Percentiles rank a stretch among this genome's conserved stretches.
Conservation (phyloP, 305 asterid genomes). For the Solanum aculeatissimum region DNA sequence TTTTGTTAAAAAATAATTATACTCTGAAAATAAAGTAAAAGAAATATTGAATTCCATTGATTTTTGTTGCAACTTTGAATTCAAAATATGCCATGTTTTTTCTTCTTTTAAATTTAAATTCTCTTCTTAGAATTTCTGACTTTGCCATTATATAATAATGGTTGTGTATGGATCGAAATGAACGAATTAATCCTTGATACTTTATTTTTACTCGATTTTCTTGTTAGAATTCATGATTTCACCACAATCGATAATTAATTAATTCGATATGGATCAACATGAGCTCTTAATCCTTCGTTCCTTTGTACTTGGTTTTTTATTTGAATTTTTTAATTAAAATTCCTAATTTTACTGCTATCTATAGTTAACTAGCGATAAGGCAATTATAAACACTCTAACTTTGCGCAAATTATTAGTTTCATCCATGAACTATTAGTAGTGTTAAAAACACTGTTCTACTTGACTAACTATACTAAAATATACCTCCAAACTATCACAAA, state of each 20-base stretch:
- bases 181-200: neutral
- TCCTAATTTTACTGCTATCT: neutral
- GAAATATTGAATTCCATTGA: neutral
- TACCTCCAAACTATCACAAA: too few species aligned
- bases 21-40: neutral
- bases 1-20: neutral
- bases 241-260: neutral
- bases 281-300: neutral
- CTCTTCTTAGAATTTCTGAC: neutral
- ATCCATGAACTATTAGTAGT: too few species aligned
- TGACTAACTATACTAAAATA: too few species aligned
- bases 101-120: too few species aligned
- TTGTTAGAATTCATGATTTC: neutral
- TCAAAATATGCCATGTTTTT: neutral
- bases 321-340: neutral
- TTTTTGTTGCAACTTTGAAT: neutral
- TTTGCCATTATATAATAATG: neutral
- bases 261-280: neutral
- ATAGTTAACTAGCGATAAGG: neutral
- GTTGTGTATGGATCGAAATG: neutral
- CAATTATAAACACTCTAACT: too few species aligned
- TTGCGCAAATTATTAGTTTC: too few species aligned
- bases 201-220: neutral
- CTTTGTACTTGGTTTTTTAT: neutral
- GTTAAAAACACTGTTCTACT: too few species aligned